Evolutionary conservation across 148 eudicot species (phyloP).

Genomic region (Amaranthus hypochondriacus): DNA sequence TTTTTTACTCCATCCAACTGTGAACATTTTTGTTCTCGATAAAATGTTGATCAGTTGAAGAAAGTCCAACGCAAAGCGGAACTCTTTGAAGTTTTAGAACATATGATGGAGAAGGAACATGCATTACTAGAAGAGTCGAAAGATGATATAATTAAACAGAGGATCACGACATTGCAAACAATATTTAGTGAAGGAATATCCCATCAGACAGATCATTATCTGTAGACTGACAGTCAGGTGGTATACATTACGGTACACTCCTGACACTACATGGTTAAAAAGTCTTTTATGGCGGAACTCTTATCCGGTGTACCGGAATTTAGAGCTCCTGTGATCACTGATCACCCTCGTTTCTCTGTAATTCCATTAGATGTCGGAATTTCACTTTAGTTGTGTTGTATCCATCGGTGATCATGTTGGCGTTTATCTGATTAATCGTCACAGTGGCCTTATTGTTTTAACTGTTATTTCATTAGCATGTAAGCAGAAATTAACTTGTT

Average conservation of each 20-base stretch:
- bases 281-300: neutral
- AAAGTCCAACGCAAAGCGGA: conserved; percentile 63
- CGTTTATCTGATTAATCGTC: too few relatives aligned
- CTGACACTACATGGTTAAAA: too few relatives aligned
- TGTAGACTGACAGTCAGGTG: conserved; percentile 22
- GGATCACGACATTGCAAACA: conserved; percentile 41
- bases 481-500: too few relatives aligned
- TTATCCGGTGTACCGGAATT: neutral
- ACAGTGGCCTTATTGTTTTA: too few relatives aligned
- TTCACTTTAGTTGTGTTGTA: conserved; percentile 12
- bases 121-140: conserved; percentile 53
- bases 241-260: neutral
- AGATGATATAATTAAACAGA: conserved; percentile 51
- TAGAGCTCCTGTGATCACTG: neutral
- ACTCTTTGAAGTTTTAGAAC: conserved; percentile 56
- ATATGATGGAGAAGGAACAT: conserved; percentile 66
- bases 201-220: conserved; percentile 42
- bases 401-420: neutral
- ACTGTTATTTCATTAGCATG: too few relatives aligned
- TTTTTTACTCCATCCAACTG: neutral
- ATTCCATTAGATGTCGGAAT: conserved; percentile 6
- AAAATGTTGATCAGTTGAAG: conserved; percentile 46
- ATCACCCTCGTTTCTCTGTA: neutral
- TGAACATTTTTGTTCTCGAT: neutral
- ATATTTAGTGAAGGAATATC: conserved; percentile 43